Conservation (phyloP, 176 grass and related monocot species). For the Echinochloa phyllopogon region DNA sequence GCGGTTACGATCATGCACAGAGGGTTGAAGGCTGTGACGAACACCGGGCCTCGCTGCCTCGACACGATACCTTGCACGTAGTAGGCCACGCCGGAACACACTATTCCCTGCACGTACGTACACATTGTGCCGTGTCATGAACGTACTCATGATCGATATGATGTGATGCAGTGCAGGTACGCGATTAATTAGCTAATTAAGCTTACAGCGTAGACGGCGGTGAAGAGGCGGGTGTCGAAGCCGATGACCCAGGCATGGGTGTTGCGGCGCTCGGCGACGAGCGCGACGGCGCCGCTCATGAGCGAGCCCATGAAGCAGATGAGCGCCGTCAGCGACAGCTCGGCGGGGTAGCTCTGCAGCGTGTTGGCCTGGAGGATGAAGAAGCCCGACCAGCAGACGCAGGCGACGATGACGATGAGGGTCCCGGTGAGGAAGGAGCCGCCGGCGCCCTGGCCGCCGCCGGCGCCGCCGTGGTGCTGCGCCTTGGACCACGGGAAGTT, state of each 20-base stretch:
- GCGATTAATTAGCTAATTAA: not conserved
- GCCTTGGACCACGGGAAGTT: constrained; percentile 73
- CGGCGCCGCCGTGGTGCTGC: constrained; percentile 36
- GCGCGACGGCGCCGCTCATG: constrained; percentile 65
- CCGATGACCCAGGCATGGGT: constrained; percentile 76
- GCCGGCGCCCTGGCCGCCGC: not conserved
- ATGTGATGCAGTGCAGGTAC: not conserved
- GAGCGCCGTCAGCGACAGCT: constrained; percentile 72
- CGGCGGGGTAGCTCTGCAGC: constrained; percentile 70
- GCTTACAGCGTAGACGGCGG: constrained; percentile 76
- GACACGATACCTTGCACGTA: constrained; percentile 90
- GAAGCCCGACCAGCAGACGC: constrained; percentile 80
- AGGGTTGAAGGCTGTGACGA: constrained; percentile 94
- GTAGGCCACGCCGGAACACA: constrained; percentile 92
- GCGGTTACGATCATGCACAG: constrained; percentile 98
- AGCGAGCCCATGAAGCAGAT: constrained; percentile 75
- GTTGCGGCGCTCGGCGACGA: constrained; percentile 64
- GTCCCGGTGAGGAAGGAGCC: constrained; percentile 64
- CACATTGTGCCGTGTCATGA: not conserved
- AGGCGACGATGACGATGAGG: constrained; percentile 58
- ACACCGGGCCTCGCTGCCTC: constrained; percentile 79
- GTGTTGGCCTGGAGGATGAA: constrained; percentile 87
- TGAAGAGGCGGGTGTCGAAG: constrained; percentile 88
- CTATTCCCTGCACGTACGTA: constrained; percentile 49
- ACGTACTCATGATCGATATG: too few species aligned